Evolutionary conservation across 2,329 filamentous ascomycete genomes (phyloP), one percentile per base, ranked within the genome.

Genomic region (Xylariaceae sp.): DNA sequence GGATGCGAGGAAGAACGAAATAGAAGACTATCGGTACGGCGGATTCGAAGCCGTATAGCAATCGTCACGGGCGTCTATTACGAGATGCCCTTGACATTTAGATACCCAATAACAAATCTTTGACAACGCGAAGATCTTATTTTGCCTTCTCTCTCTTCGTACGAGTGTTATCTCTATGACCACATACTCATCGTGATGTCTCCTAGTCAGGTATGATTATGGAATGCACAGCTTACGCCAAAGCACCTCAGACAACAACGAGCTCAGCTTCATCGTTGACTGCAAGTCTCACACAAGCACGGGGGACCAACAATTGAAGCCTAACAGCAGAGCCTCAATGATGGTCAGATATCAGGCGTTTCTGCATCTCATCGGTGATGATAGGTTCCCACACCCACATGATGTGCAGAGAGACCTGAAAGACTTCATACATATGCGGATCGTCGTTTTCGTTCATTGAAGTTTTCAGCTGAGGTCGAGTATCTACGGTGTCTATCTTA

Each of bases 61-160:
- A 42, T 17, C 45, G 39, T n/a, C 55, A 51, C 23, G 49, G 45
- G 44, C 50, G 42, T 45, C 9, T 5, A 10, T 49, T 49, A 4
- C 13, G 34, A 17, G 49, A 47, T 39, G 34, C 49, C 52, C 8
- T 11, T 47, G 42, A 45, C 37, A 58, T 2, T 39, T 58, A 51
- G 52, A 55, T 58, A 51, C 52, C 57, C 47, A 55, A 55, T 55
- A 47, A 17, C 8, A 45, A 34, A 35, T 7, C 45, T 44, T 10
- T 10, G 37, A 13, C 45, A 54, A 11, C 49, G 17, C 17, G 15
- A 35, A 55, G 23, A 42, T 9, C 37, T 42, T 10, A 3, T 4
- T 9, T 3, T 9, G 37, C 13, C 2, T 42, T 42, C 37, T 1
- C 37, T 4, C 9, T 42, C 2, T 10, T 1, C 1, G 3, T 42